These are phyloP conservation scores for Psidium friedrichsthalianum DNA, from an alignment of 345 rosid genomes.

Conservation along the genomic window DNA sequence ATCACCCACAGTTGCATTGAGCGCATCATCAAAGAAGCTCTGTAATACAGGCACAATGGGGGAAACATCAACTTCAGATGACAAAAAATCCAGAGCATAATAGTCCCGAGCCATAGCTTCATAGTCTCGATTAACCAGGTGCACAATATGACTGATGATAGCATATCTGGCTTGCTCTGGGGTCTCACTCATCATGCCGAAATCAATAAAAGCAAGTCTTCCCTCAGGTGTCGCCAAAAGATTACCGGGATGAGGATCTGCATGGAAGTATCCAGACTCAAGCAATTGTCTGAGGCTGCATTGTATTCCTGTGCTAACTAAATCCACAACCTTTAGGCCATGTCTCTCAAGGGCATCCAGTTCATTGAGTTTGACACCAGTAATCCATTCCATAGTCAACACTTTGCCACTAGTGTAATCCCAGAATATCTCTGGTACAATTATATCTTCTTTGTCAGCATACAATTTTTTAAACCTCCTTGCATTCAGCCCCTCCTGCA, in stretches of 20 bases:
- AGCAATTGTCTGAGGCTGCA: conserved; percentile 92
- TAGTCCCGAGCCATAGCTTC: conserved; percentile 98
- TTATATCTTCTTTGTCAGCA: conserved; percentile 79
- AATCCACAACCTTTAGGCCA: conserved; percentile 85
- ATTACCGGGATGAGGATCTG: conserved; percentile 99
- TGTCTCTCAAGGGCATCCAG: conserved; percentile 77
- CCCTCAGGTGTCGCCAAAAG: conserved; percentile 96
- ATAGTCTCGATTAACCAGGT: conserved; percentile 91
- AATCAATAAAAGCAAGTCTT: conserved; percentile 93
- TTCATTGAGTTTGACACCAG: conserved; percentile 79
- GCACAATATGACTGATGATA: conserved; percentile 75
- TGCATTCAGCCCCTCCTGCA: conserved; percentile 96
- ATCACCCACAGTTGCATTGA: conserved; percentile 84
- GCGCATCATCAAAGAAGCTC: conserved; percentile 89
- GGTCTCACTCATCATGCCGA: conserved; percentile 99
- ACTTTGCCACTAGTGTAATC: conserved; percentile 83
- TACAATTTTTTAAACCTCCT: conserved; percentile 77
- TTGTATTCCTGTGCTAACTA: conserved; percentile 83
- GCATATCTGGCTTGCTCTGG: conserved; percentile 97
- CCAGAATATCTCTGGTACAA: conserved; percentile 96
- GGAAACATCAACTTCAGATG: conserved; percentile 85
- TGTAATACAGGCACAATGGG: conserved; percentile 87
- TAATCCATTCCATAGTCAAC: conserved; percentile 97
- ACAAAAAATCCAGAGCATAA: conserved; percentile 71
- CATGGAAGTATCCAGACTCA: conserved; percentile 92